These are phyloP conservation scores for Spirogloea muscicola DNA, from an alignment of 139 green algal species.

Conservation along the genomic window DNA sequence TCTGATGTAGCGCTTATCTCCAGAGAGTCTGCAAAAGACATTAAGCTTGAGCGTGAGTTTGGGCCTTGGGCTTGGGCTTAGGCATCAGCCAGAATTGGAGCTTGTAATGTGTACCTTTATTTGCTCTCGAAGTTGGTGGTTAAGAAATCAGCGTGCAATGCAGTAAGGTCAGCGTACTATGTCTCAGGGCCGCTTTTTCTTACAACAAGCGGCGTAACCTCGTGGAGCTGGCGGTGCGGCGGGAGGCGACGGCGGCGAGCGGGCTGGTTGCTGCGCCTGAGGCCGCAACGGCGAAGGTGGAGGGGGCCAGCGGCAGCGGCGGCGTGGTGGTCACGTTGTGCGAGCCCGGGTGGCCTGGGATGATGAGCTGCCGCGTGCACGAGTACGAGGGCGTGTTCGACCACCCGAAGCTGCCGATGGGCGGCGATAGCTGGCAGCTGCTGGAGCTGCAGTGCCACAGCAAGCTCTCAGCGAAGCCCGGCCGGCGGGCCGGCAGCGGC, in stretches of 20 bases:
- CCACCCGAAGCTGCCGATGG: conserved; percentile 57
- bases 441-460: conserved; percentile 51
- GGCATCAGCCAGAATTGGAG: too few species aligned
- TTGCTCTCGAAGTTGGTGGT: too few species aligned
- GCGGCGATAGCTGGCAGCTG: conserved; percentile 43
- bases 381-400: conserved; percentile 57
- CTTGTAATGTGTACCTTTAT: too few species aligned
- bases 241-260: conserved; percentile 47
- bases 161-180: too few species aligned
- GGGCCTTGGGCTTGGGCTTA: too few species aligned
- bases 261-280: neutral
- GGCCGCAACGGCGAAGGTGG: neutral
- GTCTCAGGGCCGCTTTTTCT: conserved; percentile 47
- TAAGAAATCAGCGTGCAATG: too few species aligned
- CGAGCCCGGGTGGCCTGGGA: conserved; percentile 41
- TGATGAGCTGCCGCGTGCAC: conserved; percentile 56
- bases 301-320: neutral
- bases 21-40: too few species aligned
- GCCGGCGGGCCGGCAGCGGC: neutral
- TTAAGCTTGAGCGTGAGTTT: too few species aligned
- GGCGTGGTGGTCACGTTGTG: neutral
- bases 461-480: conserved; percentile 42
- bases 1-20: too few species aligned
- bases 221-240: conserved; percentile 62
- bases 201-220: conserved; percentile 51